Base-by-base conservation (phyloP, 768 basidiomycete genomes). In the Suillus occidentalis region DNA sequence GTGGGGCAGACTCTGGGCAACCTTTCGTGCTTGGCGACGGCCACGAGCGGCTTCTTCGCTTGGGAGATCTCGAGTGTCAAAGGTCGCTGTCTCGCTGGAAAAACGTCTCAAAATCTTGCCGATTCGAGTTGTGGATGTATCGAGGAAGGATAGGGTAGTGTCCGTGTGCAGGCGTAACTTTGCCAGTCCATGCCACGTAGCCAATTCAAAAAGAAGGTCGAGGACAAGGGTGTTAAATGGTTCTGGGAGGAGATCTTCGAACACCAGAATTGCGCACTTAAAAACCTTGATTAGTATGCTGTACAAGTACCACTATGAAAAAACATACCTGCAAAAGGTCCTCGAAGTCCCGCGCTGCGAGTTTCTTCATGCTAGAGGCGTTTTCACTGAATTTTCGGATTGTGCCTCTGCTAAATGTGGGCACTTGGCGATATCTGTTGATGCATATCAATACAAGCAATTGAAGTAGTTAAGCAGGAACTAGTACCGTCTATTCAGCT, bases 1-100 rank as follows among this genome's bases (percentile, higher is more conserved):
- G 34, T 36, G 20, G 42, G 42, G 6, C 6, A 42, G 18, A 2
- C 50, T n/a, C 8, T 42, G 25, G 28, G 37, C 58, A 6, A 22
- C 14, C 34, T 40, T 13, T 8, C 31, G 1, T 1, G 61, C 60
- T 6, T 31, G 36, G 10, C 68, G 70, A 2, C 72, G 69, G 0
- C 66, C 52, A 0, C 73, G 67, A 0, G 73, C 74, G 7, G 70
- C 75, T 13, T 68, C 68, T 57, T 82, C 80, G 0, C n/a, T 16
- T 0, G 76, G 74, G 2, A 81, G 71, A 9, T 81, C 78, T 1
- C 52, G 62, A 1, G 79, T 82, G 0, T 61, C 16, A 42, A 71
- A 79, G 0, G 28, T 5, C 43, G 76, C 79, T 0, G 70, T 71
- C 0, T 65, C 63, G 1, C 45, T 49, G 0, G 16, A 10, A 67